Evolutionary conservation across 2,329 filamentous ascomycete genomes (phyloP).

Genomic region (Penicillium sp.): DNA sequence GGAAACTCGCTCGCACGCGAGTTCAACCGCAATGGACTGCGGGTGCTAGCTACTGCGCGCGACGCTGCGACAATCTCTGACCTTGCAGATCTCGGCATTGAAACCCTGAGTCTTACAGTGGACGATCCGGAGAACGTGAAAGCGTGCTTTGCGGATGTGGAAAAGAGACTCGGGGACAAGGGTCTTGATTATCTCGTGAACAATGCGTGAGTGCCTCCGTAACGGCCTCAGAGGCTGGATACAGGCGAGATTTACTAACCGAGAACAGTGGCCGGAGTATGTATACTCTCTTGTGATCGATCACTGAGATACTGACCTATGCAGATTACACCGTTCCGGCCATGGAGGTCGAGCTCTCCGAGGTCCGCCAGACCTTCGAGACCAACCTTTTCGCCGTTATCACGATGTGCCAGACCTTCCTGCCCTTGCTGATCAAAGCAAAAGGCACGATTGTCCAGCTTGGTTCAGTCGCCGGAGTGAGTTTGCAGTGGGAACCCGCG

Average conservation of each 20-base stretch:
- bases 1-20: slow-evolving; percentile 60
- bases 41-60: slow-evolving; percentile 61
- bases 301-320: not conserved
- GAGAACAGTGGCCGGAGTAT: slow-evolving; percentile 32
- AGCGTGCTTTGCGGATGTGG: slow-evolving; percentile 49
- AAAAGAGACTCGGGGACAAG: slow-evolving; percentile 47
- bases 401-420: slow-evolving; percentile 58
- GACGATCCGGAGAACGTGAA: slow-evolving; percentile 52
- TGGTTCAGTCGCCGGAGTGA: slow-evolving; percentile 46
- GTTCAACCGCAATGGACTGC: slow-evolving; percentile 55
- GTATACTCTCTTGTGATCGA: slow-evolving; percentile 7
- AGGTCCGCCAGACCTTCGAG: slow-evolving; percentile 52
- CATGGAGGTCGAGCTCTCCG: slow-evolving; percentile 54
- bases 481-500: not conserved
- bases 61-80: slow-evolving; percentile 52
- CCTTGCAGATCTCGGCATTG: slow-evolving; percentile 53
- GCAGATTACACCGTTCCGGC: slow-evolving; percentile 60
- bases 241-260: slow-evolving; percentile 2
- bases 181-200: slow-evolving; percentile 60
- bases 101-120: slow-evolving; percentile 57
- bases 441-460: slow-evolving; percentile 49
- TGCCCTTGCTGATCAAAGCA: slow-evolving; percentile 53
- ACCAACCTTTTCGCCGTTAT: slow-evolving; percentile 62
- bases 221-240: not conserved
- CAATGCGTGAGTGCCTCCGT: slow-evolving; percentile 49